Evolutionary conservation across 345 rosid species (phyloP), one percentile per base, ranked within the genome.

Genomic region (Rhodamnia rubescens): DNA sequence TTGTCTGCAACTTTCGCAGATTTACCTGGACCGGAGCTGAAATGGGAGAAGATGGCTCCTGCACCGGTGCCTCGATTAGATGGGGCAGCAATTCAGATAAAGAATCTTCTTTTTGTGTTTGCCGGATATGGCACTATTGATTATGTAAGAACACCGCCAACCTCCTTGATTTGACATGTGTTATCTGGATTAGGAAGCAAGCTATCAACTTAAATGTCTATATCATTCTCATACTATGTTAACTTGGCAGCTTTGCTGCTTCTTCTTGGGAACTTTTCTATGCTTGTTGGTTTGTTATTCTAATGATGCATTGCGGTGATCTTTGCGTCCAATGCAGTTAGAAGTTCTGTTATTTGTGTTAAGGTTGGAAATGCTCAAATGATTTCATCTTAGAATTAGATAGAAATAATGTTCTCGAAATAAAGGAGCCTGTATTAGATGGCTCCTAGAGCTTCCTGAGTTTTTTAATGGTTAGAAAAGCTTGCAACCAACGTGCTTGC

Each of bases 11-110:
- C 98, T 50, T 97, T 93, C 92, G 96, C 97, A 84, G 98, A 97
- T 93, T 91, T 97, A 86, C 93, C 93, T 75, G 98, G 92, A 54
- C 98, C 98, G 7, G 88, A 92, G 80, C 88, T 97, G 47, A 83
- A 94, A 83, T 96, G 98, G 99, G 93, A 95, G 91, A 94, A 94
- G 92, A 97, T 97, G 99, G 83, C 92, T 49, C 36, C 90, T 91
- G 94, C 99, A 1, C 98, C 98, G 47, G 98, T 97, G 61, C 99
- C 98, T 91, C 98, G 98, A 53, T 87, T 97, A 20, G 99, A 95
- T 86, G 98, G 99, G 84, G 98, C 98, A 81, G 98, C 98, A 0
- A 87, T 95, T 83, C 99, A 97, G 94, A 95, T 97, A 57, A 89
- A 88, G 90, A 89, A 96, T 87, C 93, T 88, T 83, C 91, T 97